Evolutionary conservation across 345 rosid genomes (phyloP).

Genomic region (Eucalyptus guilfoylei): DNA sequence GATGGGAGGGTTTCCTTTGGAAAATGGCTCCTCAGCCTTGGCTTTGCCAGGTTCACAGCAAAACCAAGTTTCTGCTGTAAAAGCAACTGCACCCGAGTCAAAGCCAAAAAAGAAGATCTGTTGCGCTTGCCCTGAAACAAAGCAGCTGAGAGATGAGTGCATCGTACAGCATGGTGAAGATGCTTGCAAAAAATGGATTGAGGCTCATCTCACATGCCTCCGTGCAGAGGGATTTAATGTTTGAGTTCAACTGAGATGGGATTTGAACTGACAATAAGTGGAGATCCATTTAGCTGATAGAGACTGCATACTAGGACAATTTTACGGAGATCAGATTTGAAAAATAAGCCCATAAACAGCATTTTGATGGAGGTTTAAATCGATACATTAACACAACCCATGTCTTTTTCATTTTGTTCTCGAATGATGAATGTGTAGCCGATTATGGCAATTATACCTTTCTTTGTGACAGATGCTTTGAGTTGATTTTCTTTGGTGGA

Average conservation of each 20-base stretch:
- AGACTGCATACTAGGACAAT: neutral
- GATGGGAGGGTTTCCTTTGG: constrained; percentile 45
- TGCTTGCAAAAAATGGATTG: constrained; percentile 88
- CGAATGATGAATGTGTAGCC: neutral
- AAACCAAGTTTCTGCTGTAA: constrained; percentile 13
- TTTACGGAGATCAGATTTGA: neutral
- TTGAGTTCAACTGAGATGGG: constrained; percentile 8
- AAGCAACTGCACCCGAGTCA: constrained; percentile 10
- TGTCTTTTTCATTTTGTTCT: neutral
- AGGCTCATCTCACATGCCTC: constrained; percentile 83
- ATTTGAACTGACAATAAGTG: neutral
- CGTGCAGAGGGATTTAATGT: constrained; percentile 89
- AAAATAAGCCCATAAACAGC: neutral
- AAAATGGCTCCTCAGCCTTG: constrained; percentile 28
- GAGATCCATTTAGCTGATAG: neutral
- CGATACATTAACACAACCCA: neutral
- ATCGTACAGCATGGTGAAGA: constrained; percentile 77
- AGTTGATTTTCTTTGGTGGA: neutral
- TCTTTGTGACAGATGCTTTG: neutral
- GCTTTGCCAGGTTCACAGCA: constrained; percentile 22
- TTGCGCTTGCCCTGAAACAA: constrained; percentile 89
- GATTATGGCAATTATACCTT: neutral
- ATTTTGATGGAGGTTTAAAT: neutral
- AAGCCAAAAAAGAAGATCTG: constrained; percentile 38
- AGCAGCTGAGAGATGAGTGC: constrained; percentile 89